phyloP scores from a whole-genome alignment of 805 yeast species.

The Pichia membranifaciens region DNA sequence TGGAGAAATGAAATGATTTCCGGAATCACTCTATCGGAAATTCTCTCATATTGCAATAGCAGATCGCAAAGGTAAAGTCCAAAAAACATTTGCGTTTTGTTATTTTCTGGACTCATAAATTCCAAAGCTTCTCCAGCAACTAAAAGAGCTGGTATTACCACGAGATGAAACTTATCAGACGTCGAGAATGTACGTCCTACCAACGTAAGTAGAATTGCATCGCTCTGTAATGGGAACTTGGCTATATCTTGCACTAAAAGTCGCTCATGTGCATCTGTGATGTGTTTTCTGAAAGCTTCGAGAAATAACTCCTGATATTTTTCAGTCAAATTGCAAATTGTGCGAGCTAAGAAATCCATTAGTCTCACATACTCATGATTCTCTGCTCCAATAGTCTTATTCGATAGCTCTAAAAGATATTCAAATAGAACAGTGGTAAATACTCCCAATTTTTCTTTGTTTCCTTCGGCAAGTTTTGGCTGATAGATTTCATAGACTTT shows the following conservation, averaged over 20 bases:
- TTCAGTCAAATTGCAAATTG: conserved; percentile 55
- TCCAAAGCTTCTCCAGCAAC: conserved; percentile 67
- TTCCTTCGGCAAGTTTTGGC: conserved; percentile 76
- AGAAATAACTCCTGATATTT: conserved; percentile 61
- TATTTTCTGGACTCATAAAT: conserved; percentile 28
- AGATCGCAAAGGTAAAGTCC: conserved; percentile 66
- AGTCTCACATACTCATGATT: conserved; percentile 26
- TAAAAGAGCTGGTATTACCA: conserved; percentile 77
- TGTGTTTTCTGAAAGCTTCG: conserved; percentile 51
- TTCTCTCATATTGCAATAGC: conserved; percentile 64
- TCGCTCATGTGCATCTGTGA: conserved; percentile 50
- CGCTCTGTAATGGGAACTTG: conserved; percentile 39
- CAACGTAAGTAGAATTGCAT: conserved; percentile 60
- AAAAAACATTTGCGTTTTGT: conserved; percentile 38
- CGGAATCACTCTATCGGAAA: conserved; percentile 77
- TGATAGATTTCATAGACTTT: conserved; percentile 56
- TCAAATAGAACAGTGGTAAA: conserved; percentile 61
- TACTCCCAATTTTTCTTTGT: conserved; percentile 62
- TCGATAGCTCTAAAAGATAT: conserved; percentile 49
- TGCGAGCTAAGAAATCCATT: conserved; percentile 35
- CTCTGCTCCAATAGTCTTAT: conserved; percentile 17
- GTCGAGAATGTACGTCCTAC: conserved; percentile 83
- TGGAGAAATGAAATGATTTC: conserved; percentile 62
- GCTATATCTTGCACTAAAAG: conserved; percentile 28
- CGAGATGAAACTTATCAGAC: conserved; percentile 90